Evolutionary conservation across 2,329 filamentous ascomycete species (phyloP), one percentile per base, ranked within the genome.

Genomic region (Exophiala bonariae): DNA sequence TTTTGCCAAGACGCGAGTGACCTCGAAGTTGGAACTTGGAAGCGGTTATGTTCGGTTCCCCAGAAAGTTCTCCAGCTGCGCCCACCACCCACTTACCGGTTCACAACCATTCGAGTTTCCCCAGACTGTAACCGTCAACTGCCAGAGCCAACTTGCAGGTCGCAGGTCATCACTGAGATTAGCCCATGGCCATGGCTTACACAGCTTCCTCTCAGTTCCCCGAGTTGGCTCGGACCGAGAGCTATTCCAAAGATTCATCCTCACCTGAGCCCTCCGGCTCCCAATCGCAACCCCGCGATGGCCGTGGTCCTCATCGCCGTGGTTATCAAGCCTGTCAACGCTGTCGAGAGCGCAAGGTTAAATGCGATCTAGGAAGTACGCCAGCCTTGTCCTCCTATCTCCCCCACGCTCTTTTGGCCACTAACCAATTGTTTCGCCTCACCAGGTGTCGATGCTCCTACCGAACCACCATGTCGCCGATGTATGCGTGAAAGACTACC

Each of bases 401-500:
- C 14, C 11, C 41, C 20, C 47, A 33, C 35, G 20, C 40, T 38
- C 30, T 48, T 26, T 55, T 43, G 47, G 55, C 59, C 37, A 58
- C 55, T 39, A 44, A 37, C 41, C 39, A 35, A 43, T 44, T 44
- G 30, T 18, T 4, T 11, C 23, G 11, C 23, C 6, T 26, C 11
- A 26, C 13, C 43, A 73, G 71, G 70, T 61, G 92, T 97, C 64
- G 93, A 97, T 71, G 92, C 93, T 61, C 93, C 93, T 18, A 84
- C 91, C 68, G 89, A 95, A 61, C 92, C 92, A 45, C 93, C 93
- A 2, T 99, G 93, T 68, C 87, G 92, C 50, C 84, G 93, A 63
- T 99, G 93, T 67, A 86, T 90, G 43, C 85, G 93, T 58, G 93
- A 99, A 75, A 89, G 86, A 73, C 97, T 97, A 68, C 86, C 96